Base-by-base conservation (phyloP, 768 basidiomycete genomes). In the Rhizopogon roseolus region DNA sequence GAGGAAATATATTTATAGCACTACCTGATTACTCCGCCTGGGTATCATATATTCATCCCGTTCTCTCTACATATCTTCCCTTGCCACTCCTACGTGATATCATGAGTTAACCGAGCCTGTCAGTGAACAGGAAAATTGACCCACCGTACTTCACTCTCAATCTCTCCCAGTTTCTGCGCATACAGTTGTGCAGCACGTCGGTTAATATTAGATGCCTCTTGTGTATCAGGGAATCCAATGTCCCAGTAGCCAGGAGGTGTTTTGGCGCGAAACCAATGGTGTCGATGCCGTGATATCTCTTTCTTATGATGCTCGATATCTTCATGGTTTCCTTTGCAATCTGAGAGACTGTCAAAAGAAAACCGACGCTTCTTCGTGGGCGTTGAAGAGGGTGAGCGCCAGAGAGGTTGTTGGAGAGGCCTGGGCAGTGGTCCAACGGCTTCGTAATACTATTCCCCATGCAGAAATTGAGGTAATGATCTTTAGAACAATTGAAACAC, bases 171-270 rank as follows among this genome's bases (percentile, higher is more conserved):
- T 72, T 92, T 92, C 66, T 77, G 74, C 60, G 69, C 70, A 57
- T 89, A 84, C 81, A 93, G 90, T 62, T 81, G 79, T 53, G 76
- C 77, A 8, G 93, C 94, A 54, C 72, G 72, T 55, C 73, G 71
- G 66, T 96, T 96, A 61, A 96, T 93, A 51, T 77, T 77, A 43
- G 75, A 78, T 14, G 82, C 85, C 63, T 91, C 82, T 66, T 95
- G 93, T 4, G 93, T 94, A 58, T 77, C 75, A 1, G 94, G 94
- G 65, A 98, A 95, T 1, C 88, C 92, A 54, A 95, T 93, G 53
- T 86, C 77, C 90, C 93, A 95, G 69, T 90, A 96, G 14, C 82
- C 84, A 1, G 91, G 92, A 10, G 94, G 94, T 1, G 91, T 93
- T 48, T 75, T 78, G 1, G 84, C 76, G 43, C 82, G 76, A 28